Base-by-base conservation (phyloP, 805 yeast species). In the Metschnikowia arizonensis region DNA sequence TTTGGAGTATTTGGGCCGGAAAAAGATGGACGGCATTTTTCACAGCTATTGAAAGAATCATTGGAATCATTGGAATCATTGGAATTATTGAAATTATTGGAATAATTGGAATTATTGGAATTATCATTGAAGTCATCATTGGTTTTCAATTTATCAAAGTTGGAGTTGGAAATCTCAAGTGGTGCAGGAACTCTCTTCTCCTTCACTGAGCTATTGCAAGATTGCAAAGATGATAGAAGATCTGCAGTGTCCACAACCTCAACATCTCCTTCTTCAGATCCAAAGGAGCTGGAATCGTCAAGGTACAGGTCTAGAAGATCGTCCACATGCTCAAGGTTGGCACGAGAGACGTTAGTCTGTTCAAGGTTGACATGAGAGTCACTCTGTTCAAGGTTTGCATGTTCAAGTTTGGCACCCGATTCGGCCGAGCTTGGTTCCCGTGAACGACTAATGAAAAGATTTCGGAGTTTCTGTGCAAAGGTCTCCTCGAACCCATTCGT, bases 251-350 rank as follows among this genome's bases (percentile, higher is more conserved):
- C 48, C 12, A 48, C 47, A 7, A 44, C 37, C 34, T 31, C 40
- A 3, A 40, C 39, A n/a, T 42, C 53, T 11, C 50, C 61, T 10
- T 58, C 65, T 3, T 56, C 24, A 2, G 65, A 60, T 26, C 61
- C 62, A 47, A 59, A 50, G 8, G 64, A 59, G 31, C 59, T 55
- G 29, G 60, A 56, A 44, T 65, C 72, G 43, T 70, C 74, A 32
- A 71, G 59, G 46, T 71, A 71, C 19, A 72, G 65, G 50, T 70
- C 74, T 31, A 71, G 52, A 17, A 71, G 58, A 44, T 71, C 76
- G 54, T 71, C 76, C 19, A 71, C 69, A 5, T 63, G 66, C 45
- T 67, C 70, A 31, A 71, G 55, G 17, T 58, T 54, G 35, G 35
- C n/a, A n/a, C n/a, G n/a, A n/a, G n/a, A n/a, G n/a, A n/a, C n/a